Percentiles rank a stretch among this genome's conserved stretches.
phyloP scores from a whole-genome alignment of 192 early-diverging fungal species.

The Linnemannia zychae region DNA sequence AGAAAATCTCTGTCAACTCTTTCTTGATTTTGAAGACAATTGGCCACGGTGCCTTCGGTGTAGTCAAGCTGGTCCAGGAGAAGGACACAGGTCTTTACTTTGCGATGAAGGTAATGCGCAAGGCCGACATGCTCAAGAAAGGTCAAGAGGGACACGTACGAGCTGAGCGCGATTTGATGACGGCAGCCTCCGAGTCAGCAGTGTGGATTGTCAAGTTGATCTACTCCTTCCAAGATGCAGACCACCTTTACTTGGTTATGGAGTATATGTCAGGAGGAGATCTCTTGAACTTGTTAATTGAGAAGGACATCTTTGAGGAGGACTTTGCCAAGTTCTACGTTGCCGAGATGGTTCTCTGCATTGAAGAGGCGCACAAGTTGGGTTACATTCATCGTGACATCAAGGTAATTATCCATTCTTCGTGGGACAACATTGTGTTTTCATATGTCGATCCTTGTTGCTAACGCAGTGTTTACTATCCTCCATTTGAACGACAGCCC shows the following conservation, averaged over 20 bases:
- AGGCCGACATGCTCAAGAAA: conserved; percentile 79
- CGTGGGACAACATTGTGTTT: not conserved
- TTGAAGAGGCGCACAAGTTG: conserved; percentile 85
- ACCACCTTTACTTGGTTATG: conserved; percentile 96
- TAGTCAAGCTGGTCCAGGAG: conserved; percentile 82
- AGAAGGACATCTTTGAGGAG: conserved; percentile 83
- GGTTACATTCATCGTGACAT: conserved; percentile 77
- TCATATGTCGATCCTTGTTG: not conserved
- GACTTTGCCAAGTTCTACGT: conserved; percentile 87
- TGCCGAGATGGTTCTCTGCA: conserved; percentile 87
- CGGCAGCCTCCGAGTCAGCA: conserved; percentile 64
- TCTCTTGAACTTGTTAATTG: conserved; percentile 93
- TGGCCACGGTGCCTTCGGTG: conserved; percentile 86
- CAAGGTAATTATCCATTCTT: conserved; percentile 60
- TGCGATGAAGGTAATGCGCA: conserved; percentile 86
- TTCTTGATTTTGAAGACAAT: conserved; percentile 82
- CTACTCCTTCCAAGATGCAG: conserved; percentile 93
- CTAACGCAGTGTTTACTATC: not conserved
- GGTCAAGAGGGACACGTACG: conserved; percentile 81
- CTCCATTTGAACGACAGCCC: conserved; percentile 58
- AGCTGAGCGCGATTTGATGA: conserved; percentile 81
- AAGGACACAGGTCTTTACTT: conserved; percentile 81
- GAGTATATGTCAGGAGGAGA: conserved; percentile 98
- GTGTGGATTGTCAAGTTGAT: conserved; percentile 92
- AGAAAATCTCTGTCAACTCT: conserved; percentile 57